These are phyloP conservation scores for Physocladia obscura DNA, from an alignment of 192 early-diverging fungal genomes.

Conservation along the genomic window DNA sequence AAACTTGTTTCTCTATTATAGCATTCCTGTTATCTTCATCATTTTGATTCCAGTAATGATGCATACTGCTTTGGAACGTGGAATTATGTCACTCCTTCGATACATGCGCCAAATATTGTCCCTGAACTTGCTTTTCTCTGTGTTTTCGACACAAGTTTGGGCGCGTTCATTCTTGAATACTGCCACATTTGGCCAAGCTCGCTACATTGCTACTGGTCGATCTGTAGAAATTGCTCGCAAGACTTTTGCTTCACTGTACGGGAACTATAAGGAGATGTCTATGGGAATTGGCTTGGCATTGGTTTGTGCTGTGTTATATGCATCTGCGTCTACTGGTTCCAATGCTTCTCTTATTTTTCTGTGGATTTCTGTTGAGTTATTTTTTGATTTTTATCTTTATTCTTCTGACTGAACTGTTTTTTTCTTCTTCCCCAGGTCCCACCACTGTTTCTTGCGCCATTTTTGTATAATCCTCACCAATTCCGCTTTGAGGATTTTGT, in stretches of 20 bases:
- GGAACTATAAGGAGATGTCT: not conserved
- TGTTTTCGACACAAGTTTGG: slow-evolving; percentile 72
- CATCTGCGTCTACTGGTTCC: not conserved
- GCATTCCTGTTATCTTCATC: slow-evolving; percentile 26
- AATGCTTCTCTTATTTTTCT: not conserved
- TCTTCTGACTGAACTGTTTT: not conserved
- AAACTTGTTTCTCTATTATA: no score
- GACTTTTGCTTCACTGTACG: not conserved
- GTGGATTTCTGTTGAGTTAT: not conserved
- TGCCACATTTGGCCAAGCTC: slow-evolving; percentile 2
- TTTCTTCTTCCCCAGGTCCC: slow-evolving; percentile 44
- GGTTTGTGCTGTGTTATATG: not conserved
- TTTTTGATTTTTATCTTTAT: not conserved
- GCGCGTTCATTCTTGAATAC: slow-evolving; percentile 6
- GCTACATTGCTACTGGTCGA: slow-evolving; percentile 2
- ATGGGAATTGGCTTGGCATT: not conserved
- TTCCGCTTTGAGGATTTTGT: slow-evolving; percentile 78
- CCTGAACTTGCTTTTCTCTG: slow-evolving; percentile 79
- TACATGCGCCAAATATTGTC: slow-evolving; percentile 39
- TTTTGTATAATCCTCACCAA: slow-evolving; percentile 88
- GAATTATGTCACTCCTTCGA: not conserved
- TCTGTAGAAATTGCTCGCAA: not conserved
- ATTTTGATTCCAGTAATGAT: slow-evolving; percentile 21
- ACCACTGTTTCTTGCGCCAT: slow-evolving; percentile 76
- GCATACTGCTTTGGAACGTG: slow-evolving; percentile 21